Evolutionary conservation across 2,329 filamentous ascomycete genomes (phyloP), one percentile per base, ranked within the genome.

Genomic region (Pseudogymnoascus sp.): DNA sequence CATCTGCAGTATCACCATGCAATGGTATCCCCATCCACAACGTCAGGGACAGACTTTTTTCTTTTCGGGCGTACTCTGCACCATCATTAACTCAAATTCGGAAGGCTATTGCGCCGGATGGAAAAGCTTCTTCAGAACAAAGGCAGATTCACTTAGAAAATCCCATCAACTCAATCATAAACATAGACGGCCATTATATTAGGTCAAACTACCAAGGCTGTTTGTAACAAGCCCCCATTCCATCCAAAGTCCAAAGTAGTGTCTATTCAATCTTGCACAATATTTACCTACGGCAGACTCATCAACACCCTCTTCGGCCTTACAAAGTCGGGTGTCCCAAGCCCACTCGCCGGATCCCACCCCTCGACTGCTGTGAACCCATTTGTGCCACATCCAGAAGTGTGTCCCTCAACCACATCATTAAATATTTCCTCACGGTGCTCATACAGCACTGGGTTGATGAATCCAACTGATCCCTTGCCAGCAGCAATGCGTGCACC

Each of bases 381-480:
- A 4, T 66, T 62, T 1, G 71, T 72, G 16, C 72, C 71, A 65
- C 73, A 75, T 0, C 73, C 73, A 37, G 67, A 63, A 63, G 72
- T 73, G 4, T 67, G 66, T 4, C 73, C 73, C 37, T 66, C 68
- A 6, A 69, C 72, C 50, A 75, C 67, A 68, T 75, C 73, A 10
- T 70, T 73, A 47, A 74, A 67, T 1, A 69, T 69, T 38, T 47
- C 21, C 42, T 70, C 62, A 0, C 69, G 69, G 47, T 69, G 67
- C 7, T 66, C 69, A 64, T 72, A 72, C 18, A 72, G 31, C 1
- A 65, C 66, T 1, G 75, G 75, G 53, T 77, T 77, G 4, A 77
- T 67, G 44, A 77, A 77, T 0, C 76, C 76, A 2, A 77, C 70
- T 0, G 74, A 69, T 4, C 67, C 62, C 65, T 75, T 76, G 3